These are phyloP conservation scores for Thuidium tamariscinum DNA, from an alignment of 225 moss, liverwort and hornwort species.

Conservation along the genomic window DNA sequence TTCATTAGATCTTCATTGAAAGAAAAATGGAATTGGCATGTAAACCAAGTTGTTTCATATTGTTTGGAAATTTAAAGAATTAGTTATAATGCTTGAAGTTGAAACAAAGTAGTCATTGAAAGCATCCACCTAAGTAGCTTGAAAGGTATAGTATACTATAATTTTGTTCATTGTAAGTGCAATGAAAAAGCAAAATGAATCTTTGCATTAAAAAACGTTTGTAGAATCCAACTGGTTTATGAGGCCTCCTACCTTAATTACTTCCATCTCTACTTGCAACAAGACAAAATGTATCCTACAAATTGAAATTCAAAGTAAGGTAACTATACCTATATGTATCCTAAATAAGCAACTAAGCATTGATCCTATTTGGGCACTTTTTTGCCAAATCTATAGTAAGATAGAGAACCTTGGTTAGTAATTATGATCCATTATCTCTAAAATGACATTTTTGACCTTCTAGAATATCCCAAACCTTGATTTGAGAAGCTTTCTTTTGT, in stretches of 20 bases:
- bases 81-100: not conserved
- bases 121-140: rapidly evolving
- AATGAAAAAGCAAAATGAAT: not conserved
- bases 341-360: not conserved
- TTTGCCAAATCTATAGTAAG: not conserved
- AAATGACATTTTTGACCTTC: not conserved
- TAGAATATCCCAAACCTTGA: not conserved
- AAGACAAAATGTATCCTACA: not conserved
- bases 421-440: not conserved
- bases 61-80: too few species aligned
- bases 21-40: not conserved
- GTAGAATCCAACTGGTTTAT: rapidly evolving
- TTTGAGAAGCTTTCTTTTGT: not conserved
- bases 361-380: not conserved
- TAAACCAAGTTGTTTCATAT: not conserved
- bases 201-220: rapidly evolving
- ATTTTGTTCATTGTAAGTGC: rapidly evolving
- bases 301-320: not conserved
- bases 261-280: not conserved
- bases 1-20: not conserved
- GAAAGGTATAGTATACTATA: too few species aligned
- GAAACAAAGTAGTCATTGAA: rapidly evolving
- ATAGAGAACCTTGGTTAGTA: not conserved
- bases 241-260: not conserved
- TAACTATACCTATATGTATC: too few species aligned